These are phyloP conservation scores for Alloteropsis semialata DNA, from an alignment of 176 grass and related monocot genomes.

Conservation along the genomic window DNA sequence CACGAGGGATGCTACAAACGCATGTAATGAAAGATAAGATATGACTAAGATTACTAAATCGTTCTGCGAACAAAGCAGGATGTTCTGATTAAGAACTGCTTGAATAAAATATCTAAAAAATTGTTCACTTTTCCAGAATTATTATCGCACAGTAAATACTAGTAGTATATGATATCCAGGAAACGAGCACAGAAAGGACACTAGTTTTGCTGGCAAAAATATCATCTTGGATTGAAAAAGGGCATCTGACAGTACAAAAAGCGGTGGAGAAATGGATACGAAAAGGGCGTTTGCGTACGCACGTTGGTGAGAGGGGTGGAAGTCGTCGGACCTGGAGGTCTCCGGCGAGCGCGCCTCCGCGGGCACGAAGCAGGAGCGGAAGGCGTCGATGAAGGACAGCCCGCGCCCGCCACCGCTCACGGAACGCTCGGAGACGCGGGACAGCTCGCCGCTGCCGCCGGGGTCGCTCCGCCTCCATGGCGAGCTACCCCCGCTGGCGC, in stretches of 20 bases:
- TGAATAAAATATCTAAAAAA: constrained; percentile 4
- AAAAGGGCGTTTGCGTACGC: background rate
- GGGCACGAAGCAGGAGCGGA: constrained; percentile 65
- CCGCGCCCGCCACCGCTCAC: background rate
- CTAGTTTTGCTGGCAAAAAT: background rate
- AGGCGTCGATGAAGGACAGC: constrained; percentile 35
- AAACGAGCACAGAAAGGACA: background rate
- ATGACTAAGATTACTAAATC: background rate
- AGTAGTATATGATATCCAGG: background rate
- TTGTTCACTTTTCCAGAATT: background rate
- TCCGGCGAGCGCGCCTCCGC: constrained; percentile 32
- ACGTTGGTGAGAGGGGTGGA: constrained; percentile 34
- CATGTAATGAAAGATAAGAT: background rate
- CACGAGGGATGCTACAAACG: background rate
- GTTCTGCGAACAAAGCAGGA: no score
- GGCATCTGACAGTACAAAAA: background rate
- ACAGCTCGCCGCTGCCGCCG: constrained; percentile 39
- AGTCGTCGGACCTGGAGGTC: constrained; percentile 37
- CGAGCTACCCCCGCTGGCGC: background rate
- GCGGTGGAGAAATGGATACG: background rate
- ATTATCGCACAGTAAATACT: background rate
- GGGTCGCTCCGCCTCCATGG: constrained; percentile 21
- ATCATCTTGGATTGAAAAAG: background rate
- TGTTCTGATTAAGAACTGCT: background rate
- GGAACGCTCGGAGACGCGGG: constrained; percentile 18